phyloP scores from a whole-genome alignment of 2,329 filamentous ascomycete genomes.

The Tympanopsis confertula region DNA sequence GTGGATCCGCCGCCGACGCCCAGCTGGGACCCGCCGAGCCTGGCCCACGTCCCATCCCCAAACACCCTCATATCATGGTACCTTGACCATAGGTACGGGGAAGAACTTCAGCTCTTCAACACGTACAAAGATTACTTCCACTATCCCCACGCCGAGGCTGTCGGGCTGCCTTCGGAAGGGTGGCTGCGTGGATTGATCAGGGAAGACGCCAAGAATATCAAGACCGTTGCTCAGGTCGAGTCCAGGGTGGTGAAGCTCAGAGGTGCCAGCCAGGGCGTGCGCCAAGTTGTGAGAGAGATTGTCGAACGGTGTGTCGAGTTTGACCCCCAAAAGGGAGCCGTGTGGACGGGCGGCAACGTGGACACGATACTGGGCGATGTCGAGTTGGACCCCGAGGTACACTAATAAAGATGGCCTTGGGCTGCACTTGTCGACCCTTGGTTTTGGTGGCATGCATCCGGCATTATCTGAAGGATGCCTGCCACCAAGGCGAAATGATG shows the following conservation, averaged over 20 bases:
- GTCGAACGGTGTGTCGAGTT: neutral
- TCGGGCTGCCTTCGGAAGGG: neutral
- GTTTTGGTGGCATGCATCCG: too few species aligned
- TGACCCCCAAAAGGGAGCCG: neutral
- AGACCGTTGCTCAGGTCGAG: neutral
- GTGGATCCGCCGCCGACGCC: constrained; percentile 36
- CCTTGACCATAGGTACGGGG: too few species aligned
- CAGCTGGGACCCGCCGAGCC: constrained; percentile 62
- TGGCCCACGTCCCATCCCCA: constrained; percentile 28
- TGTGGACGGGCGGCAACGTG: neutral
- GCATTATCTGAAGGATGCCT: too few species aligned
- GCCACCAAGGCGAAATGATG: too few species aligned
- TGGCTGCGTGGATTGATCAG: neutral
- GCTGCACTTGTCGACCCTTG: too few species aligned
- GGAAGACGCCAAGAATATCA: neutral
- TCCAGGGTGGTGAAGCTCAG: neutral
- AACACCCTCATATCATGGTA: neutral
- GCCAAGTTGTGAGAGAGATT: neutral
- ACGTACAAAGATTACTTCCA: neutral
- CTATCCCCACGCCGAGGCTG: neutral
- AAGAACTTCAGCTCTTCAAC: too few species aligned
- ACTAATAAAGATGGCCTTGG: too few species aligned
- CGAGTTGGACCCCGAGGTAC: too few species aligned
- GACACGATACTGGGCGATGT: neutral
- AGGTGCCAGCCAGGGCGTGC: neutral